Base-by-base conservation (phyloP, 495 filamentous ascomycete genomes). In the Jackrogersella multiformis region DNA sequence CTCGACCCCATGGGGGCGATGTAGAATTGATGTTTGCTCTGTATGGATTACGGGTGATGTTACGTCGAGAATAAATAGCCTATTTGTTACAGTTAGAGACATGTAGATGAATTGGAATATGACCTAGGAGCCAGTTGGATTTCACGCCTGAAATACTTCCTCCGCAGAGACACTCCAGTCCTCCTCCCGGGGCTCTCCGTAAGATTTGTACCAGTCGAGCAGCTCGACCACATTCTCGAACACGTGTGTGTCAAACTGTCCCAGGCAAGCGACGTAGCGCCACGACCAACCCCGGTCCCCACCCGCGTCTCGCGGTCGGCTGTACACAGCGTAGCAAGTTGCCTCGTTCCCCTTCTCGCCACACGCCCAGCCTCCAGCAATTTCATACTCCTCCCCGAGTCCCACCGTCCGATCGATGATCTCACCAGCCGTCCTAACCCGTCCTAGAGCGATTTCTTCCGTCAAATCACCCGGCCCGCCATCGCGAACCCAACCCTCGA, bases 271-370 rank as follows among this genome's bases (percentile, higher is more conserved):
- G 1, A 54, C 30, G n/a, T 54, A 54, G 16, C 49, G 49, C 49
- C 49, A 54, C 15, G 49, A 54, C 49, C 49, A 54, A 48, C 12
- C 44, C 15, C 21, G 23, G 9, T 54, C 49, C 5, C 13, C 8
- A 24, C 9, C 13, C 5, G 16, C 32, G 8, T 16, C 32, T 16
- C n/a, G 6, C 4, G 12, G 32, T 7, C 52, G 52, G 52, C 35
- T 55, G 21, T 55, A 41, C 35, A 55, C 9, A 23, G 5, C 28
- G 15, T 55, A 55, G 34, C 52, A 55, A 4, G 16, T 16, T 5
- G 21, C 3, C 21, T 55, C 52, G 20, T 55, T 55, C n/a, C 52
- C 52, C 28, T 28, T 28, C 49, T 13, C 32, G n/a, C 52, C 35
- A 24, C 46, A 34, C 34, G 13, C 21, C 34, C 34, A 41, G 1